These are phyloP conservation scores for Phytophthora nicotianae DNA, from an alignment of 352 stramenopile species.

Conservation along the genomic window DNA sequence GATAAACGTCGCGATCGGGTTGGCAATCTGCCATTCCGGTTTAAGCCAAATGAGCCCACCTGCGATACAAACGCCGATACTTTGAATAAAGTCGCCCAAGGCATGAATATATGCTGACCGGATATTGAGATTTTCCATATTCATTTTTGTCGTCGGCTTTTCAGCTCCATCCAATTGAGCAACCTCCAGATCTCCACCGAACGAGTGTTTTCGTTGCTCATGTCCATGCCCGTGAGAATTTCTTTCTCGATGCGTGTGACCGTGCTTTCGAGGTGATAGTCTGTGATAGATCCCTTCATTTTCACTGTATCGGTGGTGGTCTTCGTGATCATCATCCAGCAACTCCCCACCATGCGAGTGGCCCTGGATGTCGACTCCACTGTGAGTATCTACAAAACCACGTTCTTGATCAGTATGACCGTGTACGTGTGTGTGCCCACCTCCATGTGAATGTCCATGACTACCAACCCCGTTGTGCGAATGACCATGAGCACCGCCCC, in stretches of 20 bases:
- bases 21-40: constrained; percentile 94
- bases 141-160: constrained; percentile 32
- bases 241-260: background rate
- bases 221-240: constrained; percentile 26
- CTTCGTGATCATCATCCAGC: constrained; percentile 34
- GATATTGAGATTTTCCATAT: constrained; percentile 92
- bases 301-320: background rate
- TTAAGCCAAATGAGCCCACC: constrained; percentile 97
- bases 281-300: constrained; percentile 1
- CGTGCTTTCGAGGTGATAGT: constrained; percentile 3
- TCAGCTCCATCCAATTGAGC: background rate
- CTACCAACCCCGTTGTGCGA: constrained; percentile 22
- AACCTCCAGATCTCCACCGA: constrained; percentile 24
- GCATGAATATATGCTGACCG: constrained; percentile 97
- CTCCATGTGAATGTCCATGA: constrained; percentile 18
- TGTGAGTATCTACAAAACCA: background rate
- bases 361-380: constrained; percentile 6
- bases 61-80: constrained; percentile 94
- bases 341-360: constrained; percentile 6
- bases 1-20: constrained; percentile 98
- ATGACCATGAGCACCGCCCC: constrained; percentile 1
- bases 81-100: constrained; percentile 97
- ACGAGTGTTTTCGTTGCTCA: constrained; percentile 26
- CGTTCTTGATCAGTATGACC: constrained; percentile 16
- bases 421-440: constrained; percentile 6